Percentiles rank a stretch among this genome's conserved stretches.
Evolutionary conservation across 768 basidiomycete species (phyloP).

Genomic region (Pulveroboletus sp.): DNA sequence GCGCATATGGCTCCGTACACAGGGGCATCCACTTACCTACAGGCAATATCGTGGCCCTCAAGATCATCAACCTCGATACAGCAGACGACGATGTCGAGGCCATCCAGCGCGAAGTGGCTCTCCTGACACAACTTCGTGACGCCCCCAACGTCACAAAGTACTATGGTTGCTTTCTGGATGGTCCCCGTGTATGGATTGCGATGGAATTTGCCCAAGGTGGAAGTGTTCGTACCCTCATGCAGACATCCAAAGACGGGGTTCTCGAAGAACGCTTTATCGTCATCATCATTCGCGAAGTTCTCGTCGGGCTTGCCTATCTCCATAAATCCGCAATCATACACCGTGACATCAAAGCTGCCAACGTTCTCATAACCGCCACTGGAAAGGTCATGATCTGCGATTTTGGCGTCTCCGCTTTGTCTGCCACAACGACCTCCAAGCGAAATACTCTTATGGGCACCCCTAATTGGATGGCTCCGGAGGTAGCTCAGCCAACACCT

Average conservation of each 20-base stretch:
- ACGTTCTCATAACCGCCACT: constrained; percentile 83
- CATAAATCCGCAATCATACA: constrained; percentile 96
- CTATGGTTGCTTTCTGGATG: constrained; percentile 94
- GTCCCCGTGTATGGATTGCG: constrained; percentile 96
- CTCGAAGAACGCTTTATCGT: constrained; percentile 90
- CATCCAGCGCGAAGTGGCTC: constrained; percentile 93
- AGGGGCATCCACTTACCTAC: constrained; percentile 83
- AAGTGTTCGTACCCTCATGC: constrained; percentile 90
- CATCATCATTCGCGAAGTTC: constrained; percentile 85
- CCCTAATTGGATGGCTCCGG: constrained; percentile 99
- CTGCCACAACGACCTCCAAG: constrained; percentile 82
- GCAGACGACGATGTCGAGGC: constrained; percentile 95
- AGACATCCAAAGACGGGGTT: constrained; percentile 68
- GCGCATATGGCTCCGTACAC: constrained; percentile 95
- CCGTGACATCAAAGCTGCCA: constrained; percentile 97
- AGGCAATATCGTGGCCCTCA: constrained; percentile 90
- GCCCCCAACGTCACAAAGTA: constrained; percentile 92
- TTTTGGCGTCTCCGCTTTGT: constrained; percentile 95
- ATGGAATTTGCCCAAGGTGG: constrained; percentile 99
- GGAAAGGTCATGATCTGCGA: constrained; percentile 96
- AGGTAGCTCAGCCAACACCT: constrained; percentile 87
- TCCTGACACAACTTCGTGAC: constrained; percentile 86
- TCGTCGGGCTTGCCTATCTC: constrained; percentile 83
- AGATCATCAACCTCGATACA: constrained; percentile 98
- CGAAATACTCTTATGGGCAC: constrained; percentile 96